Evolutionary conservation across 257 asterid species (phyloP).

Genomic region (Voacanga thouarsii): DNA sequence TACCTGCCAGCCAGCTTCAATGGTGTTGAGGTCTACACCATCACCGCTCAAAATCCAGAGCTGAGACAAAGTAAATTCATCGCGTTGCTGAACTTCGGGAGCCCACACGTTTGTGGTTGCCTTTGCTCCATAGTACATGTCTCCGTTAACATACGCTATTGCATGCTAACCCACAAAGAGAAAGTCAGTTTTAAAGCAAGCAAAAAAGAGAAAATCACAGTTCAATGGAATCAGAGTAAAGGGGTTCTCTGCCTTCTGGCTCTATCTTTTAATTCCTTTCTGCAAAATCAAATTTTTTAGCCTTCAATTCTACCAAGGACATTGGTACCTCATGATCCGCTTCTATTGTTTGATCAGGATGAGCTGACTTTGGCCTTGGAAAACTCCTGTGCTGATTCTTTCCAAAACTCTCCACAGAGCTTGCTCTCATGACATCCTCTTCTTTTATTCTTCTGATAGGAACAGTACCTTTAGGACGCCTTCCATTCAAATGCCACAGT

Average conservation of each 20-base stretch:
- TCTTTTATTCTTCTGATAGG: slow-evolving; percentile 73
- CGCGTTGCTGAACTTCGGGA: slow-evolving; percentile 19
- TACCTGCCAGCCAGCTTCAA: slow-evolving; percentile 34
- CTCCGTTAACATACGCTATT: slow-evolving; percentile 25
- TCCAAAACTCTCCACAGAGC: slow-evolving; percentile 55
- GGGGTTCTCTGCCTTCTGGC: neutral
- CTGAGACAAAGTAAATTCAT: slow-evolving; percentile 29
- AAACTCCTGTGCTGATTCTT: slow-evolving; percentile 47
- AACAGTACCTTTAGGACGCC: slow-evolving; percentile 69
- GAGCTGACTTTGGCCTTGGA: slow-evolving; percentile 48
- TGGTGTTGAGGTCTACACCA: slow-evolving; percentile 27
- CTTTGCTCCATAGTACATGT: slow-evolving; percentile 26
- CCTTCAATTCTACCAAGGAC: too few species aligned
- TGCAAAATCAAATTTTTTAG: neutral
- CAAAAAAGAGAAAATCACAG: neutral
- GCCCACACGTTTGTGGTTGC: slow-evolving; percentile 29
- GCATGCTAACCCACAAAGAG: slow-evolving; percentile 52
- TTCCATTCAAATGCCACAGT: slow-evolving; percentile 73
- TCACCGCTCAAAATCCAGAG: slow-evolving; percentile 26
- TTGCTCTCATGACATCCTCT: slow-evolving; percentile 66
- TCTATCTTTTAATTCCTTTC: too few species aligned
- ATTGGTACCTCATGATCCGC: too few species aligned
- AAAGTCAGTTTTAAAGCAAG: slow-evolving; percentile 19
- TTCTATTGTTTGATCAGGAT: slow-evolving; percentile 34
- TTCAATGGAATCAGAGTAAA: neutral